Base-by-base conservation (phyloP, 1,284 basidiomycete species). In the Malassezia yamatoensis region DNA sequence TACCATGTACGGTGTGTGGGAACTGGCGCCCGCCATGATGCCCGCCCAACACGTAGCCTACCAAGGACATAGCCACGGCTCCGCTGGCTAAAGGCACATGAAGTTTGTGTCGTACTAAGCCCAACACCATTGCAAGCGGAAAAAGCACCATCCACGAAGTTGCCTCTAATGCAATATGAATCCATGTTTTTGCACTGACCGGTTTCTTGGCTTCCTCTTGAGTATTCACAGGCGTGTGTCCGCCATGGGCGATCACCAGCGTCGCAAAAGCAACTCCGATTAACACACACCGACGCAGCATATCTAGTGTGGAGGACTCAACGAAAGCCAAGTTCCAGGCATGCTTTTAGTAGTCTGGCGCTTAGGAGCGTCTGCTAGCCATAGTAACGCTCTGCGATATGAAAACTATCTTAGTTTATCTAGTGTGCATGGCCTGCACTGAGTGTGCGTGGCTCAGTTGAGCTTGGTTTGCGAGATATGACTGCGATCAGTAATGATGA, bases 71-170 rank as follows among this genome's bases (percentile, higher is more conserved):
- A 2, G 54, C 36, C 3, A 73, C 53, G 7, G 70, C 63, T 15
- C 59, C 49, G 24, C 58, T 54, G 2, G 69, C 60, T 18, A 73
- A 54, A 1, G 73, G 72, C 0, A 70, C 72, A 48, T 75, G 73
- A 1, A 72, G 57, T 15, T 69, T 60, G 42, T 70, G 69, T 5
- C 72, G 60, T 8, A 66, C 63, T 38, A 75, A 53, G 39, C 73
- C 73, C 3, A 75, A 63, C 20, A 75, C 66, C 65, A 75, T 72
- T 36, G 64, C 60, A 1, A 73, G 56, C 1, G 72, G 68, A 40
- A 71, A 72, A 33, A 73, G 58, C 37, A 67, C 47, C 40, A 65
- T 58, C 67, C 72, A 74, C 7, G 67, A 56, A 20, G 63, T 49
- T 1, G 61, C 52, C 46, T 72, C 68, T 11, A 71, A 11, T 24